Evolutionary conservation across 78 protist species (phyloP).

Genomic region (Polysphondylium violaceum): DNA sequence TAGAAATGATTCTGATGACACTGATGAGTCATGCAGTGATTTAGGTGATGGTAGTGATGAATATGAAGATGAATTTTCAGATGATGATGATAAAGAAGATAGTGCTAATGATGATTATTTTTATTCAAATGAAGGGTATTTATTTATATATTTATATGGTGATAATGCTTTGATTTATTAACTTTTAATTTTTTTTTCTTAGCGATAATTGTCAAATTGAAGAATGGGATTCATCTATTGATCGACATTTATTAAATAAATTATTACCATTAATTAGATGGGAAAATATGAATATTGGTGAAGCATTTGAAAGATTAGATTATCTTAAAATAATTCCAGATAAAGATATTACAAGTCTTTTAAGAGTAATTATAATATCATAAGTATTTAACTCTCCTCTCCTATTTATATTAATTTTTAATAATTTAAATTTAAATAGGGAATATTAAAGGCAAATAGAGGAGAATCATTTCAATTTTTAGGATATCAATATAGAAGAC

Average conservation of each 20-base stretch:
- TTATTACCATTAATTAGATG: slow-evolving; percentile 70
- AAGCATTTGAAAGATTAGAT: slow-evolving; percentile 78
- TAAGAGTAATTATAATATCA: slow-evolving; percentile 27
- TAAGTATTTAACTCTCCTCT: neutral
- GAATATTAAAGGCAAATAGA: slow-evolving; percentile 58
- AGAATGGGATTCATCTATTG: slow-evolving; percentile 52
- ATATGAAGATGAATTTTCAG: slow-evolving; percentile 46
- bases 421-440: neutral
- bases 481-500: slow-evolving; percentile 74
- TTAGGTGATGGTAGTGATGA: slow-evolving; percentile 38
- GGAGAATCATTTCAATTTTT: slow-evolving; percentile 77
- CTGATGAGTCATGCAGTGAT: slow-evolving; percentile 33
- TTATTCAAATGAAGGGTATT: slow-evolving; percentile 26
- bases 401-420: neutral
- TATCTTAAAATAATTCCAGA: slow-evolving; percentile 60
- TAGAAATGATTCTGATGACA: slow-evolving; percentile 40
- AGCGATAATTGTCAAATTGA: slow-evolving; percentile 30
- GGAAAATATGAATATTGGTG: slow-evolving; percentile 81
- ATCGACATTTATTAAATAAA: slow-evolving; percentile 56
- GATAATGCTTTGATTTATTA: neutral
- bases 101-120: slow-evolving; percentile 71
- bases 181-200: neutral
- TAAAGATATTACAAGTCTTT: slow-evolving; percentile 57
- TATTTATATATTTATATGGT: neutral
- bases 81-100: slow-evolving; percentile 80